These are phyloP conservation scores for Dipsacomyces acuminosporus DNA, from an alignment of 371 early-diverging fungal genomes.

Conservation along the genomic window DNA sequence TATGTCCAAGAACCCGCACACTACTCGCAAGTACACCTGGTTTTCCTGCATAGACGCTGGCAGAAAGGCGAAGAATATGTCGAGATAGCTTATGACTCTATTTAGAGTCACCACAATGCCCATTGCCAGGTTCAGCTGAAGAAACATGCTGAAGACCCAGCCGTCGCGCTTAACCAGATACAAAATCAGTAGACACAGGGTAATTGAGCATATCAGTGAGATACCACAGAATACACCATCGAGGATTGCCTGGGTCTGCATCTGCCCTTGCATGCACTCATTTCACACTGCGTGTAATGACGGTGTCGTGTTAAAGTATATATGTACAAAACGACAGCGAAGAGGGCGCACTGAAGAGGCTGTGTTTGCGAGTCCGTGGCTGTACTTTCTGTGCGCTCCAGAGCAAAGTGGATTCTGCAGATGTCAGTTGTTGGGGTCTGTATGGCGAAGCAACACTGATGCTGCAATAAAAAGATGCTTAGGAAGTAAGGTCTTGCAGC, in stretches of 20 bases:
- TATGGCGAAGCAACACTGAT: no score
- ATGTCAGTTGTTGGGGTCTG: no score
- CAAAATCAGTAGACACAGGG: constrained; percentile 31
- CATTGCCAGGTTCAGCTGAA: constrained; percentile 43
- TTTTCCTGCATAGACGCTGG: constrained; percentile 19
- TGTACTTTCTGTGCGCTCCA: no score
- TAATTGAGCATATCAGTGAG: constrained; percentile 29
- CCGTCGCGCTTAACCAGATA: constrained; percentile 36
- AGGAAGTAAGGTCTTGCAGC: no score
- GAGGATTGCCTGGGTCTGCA: constrained; percentile 39
- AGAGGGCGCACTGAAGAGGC: no score
- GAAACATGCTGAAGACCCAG: constrained; percentile 46
- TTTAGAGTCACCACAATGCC: constrained; percentile 31
- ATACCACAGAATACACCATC: constrained; percentile 42
- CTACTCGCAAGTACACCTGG: constrained; percentile 36
- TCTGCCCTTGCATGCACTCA: constrained; percentile 8
- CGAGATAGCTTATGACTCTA: constrained; percentile 41
- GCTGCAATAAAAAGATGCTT: no score
- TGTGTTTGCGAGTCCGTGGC: no score
- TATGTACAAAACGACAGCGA: not conserved
- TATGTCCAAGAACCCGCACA: constrained; percentile 45
- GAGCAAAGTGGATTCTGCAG: no score
- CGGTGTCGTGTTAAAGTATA: no score
- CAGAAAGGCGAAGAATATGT: constrained; percentile 30
- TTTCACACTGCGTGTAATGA: constrained; percentile 11